These are phyloP conservation scores for Ilex asprella DNA, from an alignment of 257 asterid genomes.

Conservation along the genomic window DNA sequence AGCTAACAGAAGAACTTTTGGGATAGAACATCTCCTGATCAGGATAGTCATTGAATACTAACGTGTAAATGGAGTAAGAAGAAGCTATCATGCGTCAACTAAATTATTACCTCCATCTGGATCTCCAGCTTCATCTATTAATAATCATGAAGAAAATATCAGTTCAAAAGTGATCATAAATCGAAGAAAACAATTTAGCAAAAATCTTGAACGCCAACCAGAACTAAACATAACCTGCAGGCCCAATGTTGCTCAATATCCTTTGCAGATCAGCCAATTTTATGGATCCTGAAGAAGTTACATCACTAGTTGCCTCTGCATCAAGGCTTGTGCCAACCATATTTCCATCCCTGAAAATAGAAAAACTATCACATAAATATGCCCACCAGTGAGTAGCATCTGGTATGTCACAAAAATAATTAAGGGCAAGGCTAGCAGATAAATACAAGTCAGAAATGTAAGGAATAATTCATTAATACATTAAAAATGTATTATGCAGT, in stretches of 20 bases:
- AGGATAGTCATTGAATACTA: no score
- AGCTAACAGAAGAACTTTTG: no score
- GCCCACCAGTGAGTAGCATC: no score
- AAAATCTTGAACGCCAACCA: not conserved
- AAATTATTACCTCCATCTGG: slow-evolving; percentile 74
- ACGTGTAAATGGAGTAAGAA: no score
- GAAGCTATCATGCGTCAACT: no score
- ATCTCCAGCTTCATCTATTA: slow-evolving; percentile 57
- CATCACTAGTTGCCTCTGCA: slow-evolving; percentile 72
- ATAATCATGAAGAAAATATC: slow-evolving; percentile 14
- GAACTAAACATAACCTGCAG: slow-evolving; percentile 44
- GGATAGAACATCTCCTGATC: no score
- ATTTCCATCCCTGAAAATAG: slow-evolving; percentile 67
- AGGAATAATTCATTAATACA: no score
- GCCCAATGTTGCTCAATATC: slow-evolving; percentile 79
- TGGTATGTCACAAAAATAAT: no score
- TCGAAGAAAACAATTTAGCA: slow-evolving; percentile 12
- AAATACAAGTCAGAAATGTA: no score
- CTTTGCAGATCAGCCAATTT: slow-evolving; percentile 85
- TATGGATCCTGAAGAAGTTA: slow-evolving; percentile 89
- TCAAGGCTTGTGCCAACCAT: slow-evolving; percentile 77
- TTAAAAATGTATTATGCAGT: no score
- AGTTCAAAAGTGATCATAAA: slow-evolving; percentile 12
- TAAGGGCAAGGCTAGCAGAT: no score
- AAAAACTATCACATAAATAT: no score